Conservation (phyloP, 306 rosid genomes). For the Dryas octopetala region DNA sequence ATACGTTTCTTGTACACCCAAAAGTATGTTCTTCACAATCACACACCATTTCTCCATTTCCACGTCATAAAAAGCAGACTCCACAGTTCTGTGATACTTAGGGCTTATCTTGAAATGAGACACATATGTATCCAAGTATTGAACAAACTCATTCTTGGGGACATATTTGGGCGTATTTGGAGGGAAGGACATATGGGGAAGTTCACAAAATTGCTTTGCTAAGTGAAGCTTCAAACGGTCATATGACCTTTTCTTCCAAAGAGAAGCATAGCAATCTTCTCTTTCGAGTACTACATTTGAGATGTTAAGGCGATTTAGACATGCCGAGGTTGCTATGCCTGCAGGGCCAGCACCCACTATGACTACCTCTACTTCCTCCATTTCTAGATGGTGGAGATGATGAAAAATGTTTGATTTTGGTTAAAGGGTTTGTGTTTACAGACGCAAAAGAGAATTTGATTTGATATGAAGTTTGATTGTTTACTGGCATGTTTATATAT, state of each 20-base stretch:
- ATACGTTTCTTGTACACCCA: slow-evolving; percentile 28
- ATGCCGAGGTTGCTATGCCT: slow-evolving; percentile 59
- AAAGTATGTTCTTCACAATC: slow-evolving; percentile 8
- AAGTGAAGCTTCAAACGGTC: slow-evolving; percentile 70
- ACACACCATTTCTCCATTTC: slow-evolving; percentile 38
- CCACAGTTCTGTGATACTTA: slow-evolving; percentile 26
- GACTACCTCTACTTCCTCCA: slow-evolving; percentile 47
- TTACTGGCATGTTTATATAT: too few species aligned
- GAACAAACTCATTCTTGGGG: slow-evolving; percentile 40
- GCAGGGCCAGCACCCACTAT: slow-evolving; percentile 70
- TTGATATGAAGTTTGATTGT: too few species aligned
- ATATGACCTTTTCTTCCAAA: slow-evolving; percentile 62
- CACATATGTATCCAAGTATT: slow-evolving; percentile 53
- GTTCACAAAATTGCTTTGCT: slow-evolving; percentile 51
- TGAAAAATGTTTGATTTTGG: not conserved
- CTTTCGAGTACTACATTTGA: slow-evolving; percentile 49
- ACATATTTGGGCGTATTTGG: slow-evolving; percentile 35
- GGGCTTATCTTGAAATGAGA: slow-evolving; percentile 26
- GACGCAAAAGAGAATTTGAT: too few species aligned
- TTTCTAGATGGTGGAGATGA: not conserved
- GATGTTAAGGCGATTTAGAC: slow-evolving; percentile 46
- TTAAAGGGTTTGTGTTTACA: too few species aligned
- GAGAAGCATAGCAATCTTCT: slow-evolving; percentile 55
- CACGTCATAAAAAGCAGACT: slow-evolving; percentile 22
- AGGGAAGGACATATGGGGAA: slow-evolving; percentile 55